Percentiles rank a stretch among this genome's conserved stretches.
Evolutionary conservation across 176 grass and related monocot species (phyloP).

Genomic region (Pontederia crassipes): DNA sequence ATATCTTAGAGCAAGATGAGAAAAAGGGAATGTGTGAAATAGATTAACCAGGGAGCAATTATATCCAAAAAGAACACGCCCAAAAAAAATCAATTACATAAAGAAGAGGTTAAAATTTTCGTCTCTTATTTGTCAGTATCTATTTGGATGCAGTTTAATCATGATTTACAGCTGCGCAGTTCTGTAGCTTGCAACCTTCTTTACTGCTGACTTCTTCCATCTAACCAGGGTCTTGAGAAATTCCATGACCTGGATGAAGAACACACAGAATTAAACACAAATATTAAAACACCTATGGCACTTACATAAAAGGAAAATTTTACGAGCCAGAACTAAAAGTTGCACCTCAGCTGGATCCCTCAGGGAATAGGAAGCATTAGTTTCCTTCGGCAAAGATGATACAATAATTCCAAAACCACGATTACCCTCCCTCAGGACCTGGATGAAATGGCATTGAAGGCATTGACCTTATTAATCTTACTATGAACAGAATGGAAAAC

Average conservation of each 20-base stretch:
- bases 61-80: no score
- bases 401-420: constrained; percentile 43
- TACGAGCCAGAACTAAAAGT: not conserved
- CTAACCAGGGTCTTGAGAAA: constrained; percentile 64
- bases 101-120: no score
- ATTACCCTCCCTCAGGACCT: constrained; percentile 16
- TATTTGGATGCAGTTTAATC: not conserved
- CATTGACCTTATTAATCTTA: no score
- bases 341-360: constrained; percentile 39
- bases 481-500: no score
- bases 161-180: not conserved
- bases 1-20: no score
- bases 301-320: not conserved
- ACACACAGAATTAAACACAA: not conserved
- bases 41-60: not conserved
- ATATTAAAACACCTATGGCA: not conserved
- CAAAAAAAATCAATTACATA: no score
- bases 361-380: constrained; percentile 30
- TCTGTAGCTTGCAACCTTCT: not conserved
- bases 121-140: not conserved
- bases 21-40: not conserved
- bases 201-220: constrained; percentile 38
- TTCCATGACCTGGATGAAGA: constrained; percentile 47
- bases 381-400: constrained; percentile 42
- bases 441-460: no score